Conservation (phyloP, 192 early-diverging fungal genomes). For the Coemansia sp. region DNA sequence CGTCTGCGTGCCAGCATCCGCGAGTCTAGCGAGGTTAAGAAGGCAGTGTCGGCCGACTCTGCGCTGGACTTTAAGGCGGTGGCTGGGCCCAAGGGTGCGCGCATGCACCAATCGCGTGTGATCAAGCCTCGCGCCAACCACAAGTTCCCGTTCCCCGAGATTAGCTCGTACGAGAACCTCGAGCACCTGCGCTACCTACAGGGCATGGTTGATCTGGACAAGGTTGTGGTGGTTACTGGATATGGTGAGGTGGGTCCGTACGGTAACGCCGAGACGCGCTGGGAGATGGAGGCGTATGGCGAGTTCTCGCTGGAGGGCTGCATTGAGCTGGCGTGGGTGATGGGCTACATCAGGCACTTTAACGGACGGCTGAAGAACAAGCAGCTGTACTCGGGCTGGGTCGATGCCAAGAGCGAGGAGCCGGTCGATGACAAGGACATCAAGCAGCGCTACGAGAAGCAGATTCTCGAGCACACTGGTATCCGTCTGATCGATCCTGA, state of each 20-base stretch:
- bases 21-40: conserved; percentile 83
- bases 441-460: conserved; percentile 89
- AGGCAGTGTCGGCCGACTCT: conserved; percentile 75
- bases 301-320: conserved; percentile 58
- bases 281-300: conserved; percentile 94
- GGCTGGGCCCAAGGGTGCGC: conserved; percentile 68
- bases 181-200: conserved; percentile 62
- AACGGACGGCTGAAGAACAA: conserved; percentile 75
- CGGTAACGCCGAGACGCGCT: conserved; percentile 86
- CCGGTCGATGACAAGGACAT: conserved; percentile 85
- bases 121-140: conserved; percentile 78
- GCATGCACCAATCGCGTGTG: conserved; percentile 59
- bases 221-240: conserved; percentile 89
- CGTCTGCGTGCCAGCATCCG: conserved; percentile 73
- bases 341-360: conserved; percentile 90
- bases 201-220: conserved; percentile 86
- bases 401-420: conserved; percentile 80
- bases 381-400: conserved; percentile 81
- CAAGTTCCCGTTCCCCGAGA: conserved; percentile 63
- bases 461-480: conserved; percentile 87
- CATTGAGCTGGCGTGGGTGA: conserved; percentile 96
- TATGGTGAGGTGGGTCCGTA: conserved; percentile 91
- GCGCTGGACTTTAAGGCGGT: conserved; percentile 75
- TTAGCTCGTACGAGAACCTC: conserved; percentile 67
- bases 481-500: conserved; percentile 92